Base-by-base conservation (phyloP, 192 early-diverging fungal genomes). In the Kappamyces sp. region DNA sequence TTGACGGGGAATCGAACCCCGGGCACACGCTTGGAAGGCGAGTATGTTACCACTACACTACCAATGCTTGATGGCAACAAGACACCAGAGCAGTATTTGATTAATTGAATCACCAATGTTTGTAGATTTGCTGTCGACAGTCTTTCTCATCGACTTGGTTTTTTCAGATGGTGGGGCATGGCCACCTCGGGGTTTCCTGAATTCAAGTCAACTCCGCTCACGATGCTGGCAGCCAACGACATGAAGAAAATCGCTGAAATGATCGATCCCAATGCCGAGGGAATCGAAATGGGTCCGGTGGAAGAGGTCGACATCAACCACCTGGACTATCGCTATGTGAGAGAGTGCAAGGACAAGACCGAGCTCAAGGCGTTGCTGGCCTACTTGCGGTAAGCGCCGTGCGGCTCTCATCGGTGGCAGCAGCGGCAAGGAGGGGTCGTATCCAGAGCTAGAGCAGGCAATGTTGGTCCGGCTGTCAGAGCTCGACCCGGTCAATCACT, bases 401-500 rank as follows among this genome's bases (percentile, higher is more conserved):
- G 23, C 23, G 23, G 5, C 23, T 12, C 5, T n/a, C 47, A 33
- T 44, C 54, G 33, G 39, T 31, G 23, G 10, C 36, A 72, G 70
- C 35, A 63, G 59, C 2, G 70, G 64, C 5, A 61, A 55, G 39
- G 70, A 72, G 50, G 70, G 70, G 10, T 47, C 23, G 34, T 72
- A 67, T 61, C 70, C 70, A 3, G 61, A 72, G 10, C 52, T 72
- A 32, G 70, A 72, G 42, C 37, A 39, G 5, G 49, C 57, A 13
- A 66, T 72, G 51, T 43, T 58, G 40, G 34, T 60, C 13, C 34
- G 58, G 33, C 66, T 72, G 1, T 23, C 41, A 13, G 32, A 44
- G 1, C 40, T 69, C 6, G 40, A 69, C 46, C 62, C 67, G 5
- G 40, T 10, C 10, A 3, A 43, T 5, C 41, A 37, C 7, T 38